Evolutionary conservation across 306 rosid genomes (phyloP).

Genomic region (Cyclanthera cordifolia): DNA sequence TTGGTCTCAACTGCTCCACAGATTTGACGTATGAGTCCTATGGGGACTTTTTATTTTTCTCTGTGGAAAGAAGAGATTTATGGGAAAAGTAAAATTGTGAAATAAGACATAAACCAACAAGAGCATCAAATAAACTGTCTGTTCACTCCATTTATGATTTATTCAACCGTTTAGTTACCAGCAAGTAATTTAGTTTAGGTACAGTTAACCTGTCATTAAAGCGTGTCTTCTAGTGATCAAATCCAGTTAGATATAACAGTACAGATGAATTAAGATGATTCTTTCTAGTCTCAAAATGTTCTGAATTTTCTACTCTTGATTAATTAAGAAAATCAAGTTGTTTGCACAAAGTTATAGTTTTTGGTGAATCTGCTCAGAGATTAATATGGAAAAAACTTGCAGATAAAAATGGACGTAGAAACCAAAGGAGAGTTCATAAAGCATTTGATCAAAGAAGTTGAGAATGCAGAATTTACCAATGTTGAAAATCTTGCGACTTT

Average conservation of each 20-base stretch:
- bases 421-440: conserved; percentile 31
- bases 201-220: not conserved
- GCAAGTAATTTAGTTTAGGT: not conserved
- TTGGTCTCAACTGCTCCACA: not conserved
- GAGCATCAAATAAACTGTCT: not conserved
- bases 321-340: not conserved
- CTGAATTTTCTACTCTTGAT: not conserved
- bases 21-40: not conserved
- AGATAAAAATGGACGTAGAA: conserved; percentile 81
- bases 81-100: not conserved
- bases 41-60: not conserved
- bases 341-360: not conserved
- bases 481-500: conserved; percentile 73
- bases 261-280: not conserved
- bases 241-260: not conserved
- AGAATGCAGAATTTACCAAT: conserved; percentile 56
- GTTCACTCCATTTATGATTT: not conserved
- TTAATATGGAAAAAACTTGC: conserved; percentile 10
- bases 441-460: conserved; percentile 74
- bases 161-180: not conserved
- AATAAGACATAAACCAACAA: not conserved
- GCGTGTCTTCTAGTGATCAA: not conserved
- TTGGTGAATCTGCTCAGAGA: not conserved
- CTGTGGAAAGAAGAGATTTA: not conserved
- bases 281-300: not conserved